These are phyloP conservation scores for Linnemannia exigua DNA, from an alignment of 192 early-diverging fungal species.

Conservation along the genomic window DNA sequence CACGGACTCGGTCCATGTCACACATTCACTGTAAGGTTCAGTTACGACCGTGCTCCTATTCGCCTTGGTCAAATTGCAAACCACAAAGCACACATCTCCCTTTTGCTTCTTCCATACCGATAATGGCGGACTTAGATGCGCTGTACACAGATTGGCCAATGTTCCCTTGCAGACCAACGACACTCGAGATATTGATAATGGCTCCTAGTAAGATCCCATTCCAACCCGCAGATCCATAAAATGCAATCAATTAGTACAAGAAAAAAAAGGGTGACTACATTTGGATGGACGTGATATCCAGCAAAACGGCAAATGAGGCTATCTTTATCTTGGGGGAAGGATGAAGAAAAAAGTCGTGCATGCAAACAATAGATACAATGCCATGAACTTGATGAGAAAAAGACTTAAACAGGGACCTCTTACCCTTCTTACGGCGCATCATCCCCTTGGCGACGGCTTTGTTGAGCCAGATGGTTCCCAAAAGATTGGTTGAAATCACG, in stretches of 20 bases:
- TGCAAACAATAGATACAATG: not conserved
- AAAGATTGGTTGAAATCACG: slow-evolving; percentile 77
- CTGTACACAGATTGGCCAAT: slow-evolving; percentile 81
- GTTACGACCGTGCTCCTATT: not conserved
- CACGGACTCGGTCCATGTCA: not conserved
- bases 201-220: slow-evolving; percentile 54
- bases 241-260: not conserved
- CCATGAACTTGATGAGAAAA: not conserved
- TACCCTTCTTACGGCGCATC: slow-evolving; percentile 69
- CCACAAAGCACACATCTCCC: too few species aligned
- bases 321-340: not conserved
- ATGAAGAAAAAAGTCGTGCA: not conserved
- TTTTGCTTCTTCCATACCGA: slow-evolving; percentile 64
- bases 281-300: not conserved
- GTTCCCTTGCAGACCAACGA: slow-evolving; percentile 82
- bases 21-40: not conserved
- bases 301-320: not conserved
- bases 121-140: slow-evolving; percentile 88
- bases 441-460: slow-evolving; percentile 69
- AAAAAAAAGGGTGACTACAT: not conserved
- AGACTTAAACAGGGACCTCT: not conserved
- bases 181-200: slow-evolving; percentile 91
- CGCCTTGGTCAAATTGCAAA: not conserved
- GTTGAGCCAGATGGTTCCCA: slow-evolving; percentile 77
- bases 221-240: not conserved